A percentile compares a stretch with the other conserved stretches of the same genome.
Conservation (phyloP, 495 filamentous ascomycete species). For the Margaritispora aquatica region DNA sequence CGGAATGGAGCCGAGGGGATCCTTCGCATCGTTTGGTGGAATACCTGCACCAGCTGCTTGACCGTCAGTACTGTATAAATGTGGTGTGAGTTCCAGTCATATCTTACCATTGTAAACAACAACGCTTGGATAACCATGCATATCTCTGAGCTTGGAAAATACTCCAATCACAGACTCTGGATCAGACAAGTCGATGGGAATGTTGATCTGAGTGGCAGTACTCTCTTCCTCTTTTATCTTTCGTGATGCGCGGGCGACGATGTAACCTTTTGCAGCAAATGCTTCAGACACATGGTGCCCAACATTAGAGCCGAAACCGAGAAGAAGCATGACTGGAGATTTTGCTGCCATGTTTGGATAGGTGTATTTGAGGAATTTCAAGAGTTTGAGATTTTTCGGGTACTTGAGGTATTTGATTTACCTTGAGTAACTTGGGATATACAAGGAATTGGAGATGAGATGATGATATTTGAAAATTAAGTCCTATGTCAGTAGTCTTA, state of each 20-base stretch:
- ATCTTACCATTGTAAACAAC: slow-evolving; percentile 45
- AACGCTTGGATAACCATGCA: slow-evolving; percentile 36
- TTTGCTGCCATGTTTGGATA: slow-evolving; percentile 1
- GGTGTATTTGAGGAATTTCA: too few relatives aligned
- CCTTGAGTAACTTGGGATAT: too few relatives aligned
- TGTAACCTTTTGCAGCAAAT: slow-evolving; percentile 42
- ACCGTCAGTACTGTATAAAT: slow-evolving; percentile 8
- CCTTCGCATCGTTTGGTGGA: slow-evolving; percentile 10
- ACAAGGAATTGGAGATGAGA: too few relatives aligned
- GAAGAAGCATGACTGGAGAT: slow-evolving; percentile 30
- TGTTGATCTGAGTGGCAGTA: slow-evolving; percentile 29
- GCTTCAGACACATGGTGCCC: slow-evolving; percentile 14
- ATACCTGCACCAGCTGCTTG: slow-evolving; percentile 13
- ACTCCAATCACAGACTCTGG: slow-evolving; percentile 28
- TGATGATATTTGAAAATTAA: too few relatives aligned
- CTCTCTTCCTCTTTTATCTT: slow-evolving; percentile 30
- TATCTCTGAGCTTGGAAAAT: slow-evolving; percentile 33
- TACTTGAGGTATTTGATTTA: too few relatives aligned
- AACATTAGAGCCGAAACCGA: slow-evolving; percentile 32
- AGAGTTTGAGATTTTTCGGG: too few relatives aligned
- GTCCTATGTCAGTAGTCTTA: too few relatives aligned
- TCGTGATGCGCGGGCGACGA: slow-evolving; percentile 34
- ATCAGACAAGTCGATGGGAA: slow-evolving; percentile 36
- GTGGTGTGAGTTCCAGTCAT: background rate
- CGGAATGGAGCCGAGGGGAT: slow-evolving; percentile 32